Base-by-base conservation (phyloP, 148 eudicot species). In the Pharnaceum exiguum region DNA sequence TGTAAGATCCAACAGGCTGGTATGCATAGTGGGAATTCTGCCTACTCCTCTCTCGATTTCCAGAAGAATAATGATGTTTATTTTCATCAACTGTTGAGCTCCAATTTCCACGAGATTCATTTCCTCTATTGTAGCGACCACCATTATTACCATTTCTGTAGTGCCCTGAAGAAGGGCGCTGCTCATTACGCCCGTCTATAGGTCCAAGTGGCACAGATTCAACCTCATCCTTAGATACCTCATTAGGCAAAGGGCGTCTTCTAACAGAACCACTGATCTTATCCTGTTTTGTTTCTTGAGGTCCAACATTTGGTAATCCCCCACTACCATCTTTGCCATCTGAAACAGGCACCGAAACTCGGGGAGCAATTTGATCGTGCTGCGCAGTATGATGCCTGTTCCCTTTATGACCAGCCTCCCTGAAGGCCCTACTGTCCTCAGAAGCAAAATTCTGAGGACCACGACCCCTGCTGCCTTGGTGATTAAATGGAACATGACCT, bases 1-100 rank as follows among this genome's bases (percentile, higher is more conserved):
- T 70, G 30, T 73, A 37, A 24, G 82, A 68, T 44, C 85, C 85
- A 53, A 85, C 81, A 16, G 95, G 91, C 67, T 86, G 99, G 83
- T 89, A 89, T 56, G 83, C 95, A 23, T 66, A 82, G 33, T 82
- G 95, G 21, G 76, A 63, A 68, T 72, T 81, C 54, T 80, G 86
- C 68, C 81, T 72, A 49, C 71, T 89, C 49, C 81, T 83, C 40
- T 82, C 99, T 26, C 77, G 70, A 55, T 72, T 71, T 28, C 51
- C 63, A 67, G 74, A 68, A 12, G 56, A 62, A 66, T 68, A 42
- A 24, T 71, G 75, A 46, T 70, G 87, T 70, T 72, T 75, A 61
- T 51, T 72, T 55, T 80, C 89, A 28, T 72, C 80, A 55, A 70
- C 62, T 5, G 50, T 42, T 27, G 63, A 53, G 57, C 43, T 74